Evolutionary conservation across 805 yeast species (phyloP), one percentile per base, ranked within the genome.

Genomic region (Zygoascus bituminiphila): DNA sequence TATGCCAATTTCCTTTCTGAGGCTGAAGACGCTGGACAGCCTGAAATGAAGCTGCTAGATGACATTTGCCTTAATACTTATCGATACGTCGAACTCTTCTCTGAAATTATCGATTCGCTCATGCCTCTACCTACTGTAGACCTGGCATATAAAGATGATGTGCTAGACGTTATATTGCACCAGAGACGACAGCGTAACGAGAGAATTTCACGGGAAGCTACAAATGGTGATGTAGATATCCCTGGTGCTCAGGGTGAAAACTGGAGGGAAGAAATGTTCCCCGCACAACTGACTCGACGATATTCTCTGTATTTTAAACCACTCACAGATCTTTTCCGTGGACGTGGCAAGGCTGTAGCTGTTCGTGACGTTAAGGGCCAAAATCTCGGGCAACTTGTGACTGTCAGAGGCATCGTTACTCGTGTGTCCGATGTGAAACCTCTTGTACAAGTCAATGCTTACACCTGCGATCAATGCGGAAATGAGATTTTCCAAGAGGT

Each of bases 371-470:
- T 93, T 51, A 83, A 81, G 62, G 97, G 97, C 53, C 70, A 74
- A 35, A 81, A 78, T 54, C 74, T 93, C 45, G 99, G 99, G 44
- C 81, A 84, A 58, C 76, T 86, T 53, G 84, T 93, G 59, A 89
- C 96, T 0, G 84, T 89, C 3, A 74, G 96, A 54, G 99, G 98
- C 49, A 89, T 93, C 56, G 88, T 91, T 45, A 93, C 98, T 7
- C 75, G 98, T 56, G 96, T 89, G 4, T 83, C 95, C 1, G 99
- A 93, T 64, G 98, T 93, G 40, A 91, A 89, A 65, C 99, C 99
- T 3, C 74, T 87, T 5, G 86, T 93, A 6, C 72, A 78, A 51
- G 97, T 93, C 47, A 88, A 84, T 58, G 98, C 98, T 0, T 94
- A 91, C 64, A 87, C 98, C 5, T 93, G 99, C 70, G 98, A 93